Base-by-base conservation (phyloP, 371 early-diverging fungal species). In the Mortierella sp. region DNA sequence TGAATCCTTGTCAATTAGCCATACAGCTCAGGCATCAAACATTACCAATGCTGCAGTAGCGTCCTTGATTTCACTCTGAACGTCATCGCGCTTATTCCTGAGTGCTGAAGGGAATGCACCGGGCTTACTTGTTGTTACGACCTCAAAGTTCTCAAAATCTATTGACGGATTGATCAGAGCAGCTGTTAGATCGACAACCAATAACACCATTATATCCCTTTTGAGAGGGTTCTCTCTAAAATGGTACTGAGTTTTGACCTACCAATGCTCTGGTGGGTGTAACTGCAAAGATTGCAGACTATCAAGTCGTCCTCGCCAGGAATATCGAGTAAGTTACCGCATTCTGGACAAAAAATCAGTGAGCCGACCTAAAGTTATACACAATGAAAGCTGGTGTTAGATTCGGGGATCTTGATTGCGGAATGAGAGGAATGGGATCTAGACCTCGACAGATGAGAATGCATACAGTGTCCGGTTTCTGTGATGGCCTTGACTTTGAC, bases 241-340 rank as follows among this genome's bases (percentile, higher is more conserved):
- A 16, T 4, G 32, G 10, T 19, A 2, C n/a, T 11, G 48, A 48
- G 19, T 48, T 16, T 48, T 6, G 19, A 6, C 48, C 19, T 87
- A 94, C 94, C 89, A 63, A 88, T 82, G 40, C 92, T 88, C 57
- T 86, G 86, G 63, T 93, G 89, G 21, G 92, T 86, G 74, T 90
- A 88, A 41, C 91, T 91, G 83, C 97, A 97, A 36, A 90, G 88
- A 65, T 89, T 87, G 89, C 98, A 97, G 28, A 92, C 84, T 38
- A 94, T 88, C 66, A 94, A 87, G 70, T 91, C 90, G 64, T 90
- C 88, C 65, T 93, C 93, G 33, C 91, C 93, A 4, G 95, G 94
- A 72, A 90, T 88, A 85, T 97, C 97, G 21, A 97, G 88, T 50
- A 97, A 87, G 74, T 94, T 92, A 55, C 96, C 95, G 83, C 97